Evolutionary conservation across 2,329 filamentous ascomycete genomes (phyloP), one percentile per base, ranked within the genome.

Genomic region (Diaporthe amygdali): DNA sequence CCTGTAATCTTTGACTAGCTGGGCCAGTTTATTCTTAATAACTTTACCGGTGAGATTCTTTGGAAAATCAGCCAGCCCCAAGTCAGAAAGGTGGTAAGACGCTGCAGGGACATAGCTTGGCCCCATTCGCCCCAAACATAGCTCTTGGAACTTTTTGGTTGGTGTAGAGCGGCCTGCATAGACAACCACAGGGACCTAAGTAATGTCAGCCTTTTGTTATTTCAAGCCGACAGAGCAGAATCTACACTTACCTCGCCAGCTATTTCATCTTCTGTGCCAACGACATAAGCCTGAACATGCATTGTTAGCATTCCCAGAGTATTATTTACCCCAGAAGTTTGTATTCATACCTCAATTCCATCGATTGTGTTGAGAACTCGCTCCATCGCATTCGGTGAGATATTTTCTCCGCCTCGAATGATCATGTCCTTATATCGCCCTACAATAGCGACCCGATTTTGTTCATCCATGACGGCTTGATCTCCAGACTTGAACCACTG

Each of bases 81-180:
- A 34, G n/a, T 64, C 59, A 27, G 59, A 49, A 14, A 64, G 59
- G 30, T 37, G 59, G 37, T 64, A 64, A 37, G 59, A 49, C 27
- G 59, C 41, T 25, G 44, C 59, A n/a, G 59, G 59, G 59, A 64
- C 44, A 49, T 64, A 49, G 30, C 59, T 64, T 34, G 59, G 59
- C 30, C 59, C 59, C 59, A 64, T 64, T 1, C 44, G 30, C 0
- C 30, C 30, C 7, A 64, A 15, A n/a, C 59, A 64, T 20, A 64
- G 59, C 15, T 64, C 41, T 49, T 64, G 41, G 8, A 64, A 64
- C 14, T 3, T 37, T 64, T 49, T 64, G 6, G 41, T 64, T 20
- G 59, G 59, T 25, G 59, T 64, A 25, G 59, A 12, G 20, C 12
- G 59, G 44, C 59, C 59, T 25, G n/a, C 44, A 17, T 64, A 64